A percentile compares a stretch with the other conserved stretches of the same genome.
Evolutionary conservation across 225 moss, liverwort and hornwort genomes (phyloP).

Genomic region (Anthoceros angustus): DNA sequence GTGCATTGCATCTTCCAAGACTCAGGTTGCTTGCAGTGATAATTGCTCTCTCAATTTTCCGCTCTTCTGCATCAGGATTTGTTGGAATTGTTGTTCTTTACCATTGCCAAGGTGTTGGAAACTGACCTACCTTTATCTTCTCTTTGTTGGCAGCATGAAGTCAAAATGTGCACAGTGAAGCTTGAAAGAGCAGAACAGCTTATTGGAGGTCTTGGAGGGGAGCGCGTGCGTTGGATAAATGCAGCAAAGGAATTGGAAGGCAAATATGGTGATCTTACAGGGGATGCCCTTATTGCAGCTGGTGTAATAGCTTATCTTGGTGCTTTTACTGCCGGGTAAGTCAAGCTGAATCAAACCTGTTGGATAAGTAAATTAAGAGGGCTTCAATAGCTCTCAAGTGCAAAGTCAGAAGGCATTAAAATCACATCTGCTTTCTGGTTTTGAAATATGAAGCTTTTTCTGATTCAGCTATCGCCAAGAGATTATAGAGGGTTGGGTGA

Average conservation of each 20-base stretch:
- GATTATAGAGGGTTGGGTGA: constrained; percentile 57
- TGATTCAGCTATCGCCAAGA: constrained; percentile 48
- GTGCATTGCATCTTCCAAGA: constrained; percentile 11
- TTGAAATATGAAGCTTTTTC: not conserved
- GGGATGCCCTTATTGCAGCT: constrained; percentile 61
- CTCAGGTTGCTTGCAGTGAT: not conserved
- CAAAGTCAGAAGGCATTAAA: too few species aligned
- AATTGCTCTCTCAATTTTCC: not conserved
- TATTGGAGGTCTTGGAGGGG: constrained; percentile 83
- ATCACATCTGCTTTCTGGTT: not conserved
- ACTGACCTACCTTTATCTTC: not conserved
- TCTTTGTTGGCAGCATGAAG: constrained; percentile 56
- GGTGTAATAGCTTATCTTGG: constrained; percentile 87
- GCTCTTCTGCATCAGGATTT: not conserved
- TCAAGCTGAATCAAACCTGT: not conserved
- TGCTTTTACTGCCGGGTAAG: constrained; percentile 61
- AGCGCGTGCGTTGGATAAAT: constrained; percentile 55
- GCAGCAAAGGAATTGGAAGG: constrained; percentile 55
- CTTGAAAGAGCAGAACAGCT: constrained; percentile 77
- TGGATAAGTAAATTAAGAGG: not conserved
- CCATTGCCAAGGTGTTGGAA: not conserved
- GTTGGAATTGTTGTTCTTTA: too few species aligned
- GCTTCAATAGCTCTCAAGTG: not conserved
- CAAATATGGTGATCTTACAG: constrained; percentile 56
- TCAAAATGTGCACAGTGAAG: constrained; percentile 87